phyloP scores from a whole-genome alignment of 225 moss, liverwort and hornwort species.

The Asterella californica region DNA sequence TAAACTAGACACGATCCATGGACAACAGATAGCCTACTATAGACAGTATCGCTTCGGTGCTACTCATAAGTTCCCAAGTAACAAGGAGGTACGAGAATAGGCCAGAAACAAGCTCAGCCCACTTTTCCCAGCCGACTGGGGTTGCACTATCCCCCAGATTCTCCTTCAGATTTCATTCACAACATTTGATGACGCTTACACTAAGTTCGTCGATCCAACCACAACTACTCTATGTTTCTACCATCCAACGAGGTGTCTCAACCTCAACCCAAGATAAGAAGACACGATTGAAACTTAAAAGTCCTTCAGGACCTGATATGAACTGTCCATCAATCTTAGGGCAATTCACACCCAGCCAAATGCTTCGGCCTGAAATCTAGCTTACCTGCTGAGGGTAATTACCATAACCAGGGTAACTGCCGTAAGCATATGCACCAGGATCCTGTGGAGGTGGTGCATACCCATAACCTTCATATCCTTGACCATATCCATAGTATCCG shows the following conservation, averaged over 20 bases:
- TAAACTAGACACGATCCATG: slow-evolving; percentile 23
- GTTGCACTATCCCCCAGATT: background rate
- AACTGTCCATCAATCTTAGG: slow-evolving; percentile 26
- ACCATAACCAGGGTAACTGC: slow-evolving; percentile 93
- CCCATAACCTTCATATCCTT: slow-evolving; percentile 87
- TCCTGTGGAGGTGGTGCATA: slow-evolving; percentile 93
- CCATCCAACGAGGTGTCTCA: slow-evolving; percentile 20
- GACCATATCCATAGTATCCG: slow-evolving; percentile 86
- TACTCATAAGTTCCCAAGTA: slow-evolving; percentile 22
- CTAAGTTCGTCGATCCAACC: slow-evolving; percentile 16
- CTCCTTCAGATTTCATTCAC: background rate
- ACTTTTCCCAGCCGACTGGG: slow-evolving; percentile 4
- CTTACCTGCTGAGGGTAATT: slow-evolving; percentile 98
- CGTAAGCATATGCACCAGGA: slow-evolving; percentile 81
- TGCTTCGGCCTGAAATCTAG: slow-evolving; percentile 36
- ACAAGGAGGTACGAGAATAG: background rate
- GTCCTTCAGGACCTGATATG: slow-evolving; percentile 23
- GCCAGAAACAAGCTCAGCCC: slow-evolving; percentile 17
- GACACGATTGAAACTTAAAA: slow-evolving; percentile 28
- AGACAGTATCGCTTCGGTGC: slow-evolving; percentile 15
- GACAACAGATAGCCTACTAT: slow-evolving; percentile 16
- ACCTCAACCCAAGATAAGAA: slow-evolving; percentile 33
- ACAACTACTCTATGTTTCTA: slow-evolving; percentile 19
- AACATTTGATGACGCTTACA: slow-evolving; percentile 6
- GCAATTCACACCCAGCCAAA: slow-evolving; percentile 42